Conservation (phyloP, 176 grass and related monocot species). For the Aechmea fasciata region DNA sequence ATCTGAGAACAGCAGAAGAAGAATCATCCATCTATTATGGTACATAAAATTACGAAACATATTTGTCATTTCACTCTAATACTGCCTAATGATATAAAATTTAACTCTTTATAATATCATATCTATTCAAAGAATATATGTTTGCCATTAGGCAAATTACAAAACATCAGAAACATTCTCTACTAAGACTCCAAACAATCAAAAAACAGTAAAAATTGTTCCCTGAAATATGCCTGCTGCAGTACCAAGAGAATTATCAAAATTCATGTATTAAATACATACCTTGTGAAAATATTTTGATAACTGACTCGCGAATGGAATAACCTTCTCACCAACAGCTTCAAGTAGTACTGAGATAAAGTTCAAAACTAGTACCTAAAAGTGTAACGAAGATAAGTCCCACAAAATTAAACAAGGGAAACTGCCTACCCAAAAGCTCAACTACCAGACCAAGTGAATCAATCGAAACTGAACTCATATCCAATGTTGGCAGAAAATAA, state of each 20-base stretch:
- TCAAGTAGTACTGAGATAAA: conserved; percentile 95
- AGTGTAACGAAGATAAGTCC: conserved; percentile 6
- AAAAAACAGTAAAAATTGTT: no score
- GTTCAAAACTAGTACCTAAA: conserved; percentile 96
- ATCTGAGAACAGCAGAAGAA: conserved; percentile 45
- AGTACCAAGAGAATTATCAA: conserved; percentile 5
- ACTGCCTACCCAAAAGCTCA: not conserved
- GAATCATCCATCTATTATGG: conserved; percentile 24
- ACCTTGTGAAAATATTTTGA: conserved; percentile 92
- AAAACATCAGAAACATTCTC: no score
- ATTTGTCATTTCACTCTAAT: no score
- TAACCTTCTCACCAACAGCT: conserved; percentile 81
- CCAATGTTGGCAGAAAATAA: no score
- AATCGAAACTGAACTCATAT: not conserved
- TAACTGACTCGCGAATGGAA: conserved; percentile 79
- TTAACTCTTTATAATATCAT: no score
- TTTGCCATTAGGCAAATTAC: no score
- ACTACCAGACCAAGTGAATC: not conserved
- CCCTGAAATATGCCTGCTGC: not conserved
- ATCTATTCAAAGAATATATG: no score
- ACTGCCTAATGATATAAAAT: no score
- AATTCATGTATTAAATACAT: conserved; percentile 1
- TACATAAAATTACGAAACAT: conserved; percentile 23
- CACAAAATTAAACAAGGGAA: not conserved
- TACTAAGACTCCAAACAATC: no score